phyloP scores from a whole-genome alignment of 2,329 filamentous ascomycete species.

The Xylaria sp. region DNA sequence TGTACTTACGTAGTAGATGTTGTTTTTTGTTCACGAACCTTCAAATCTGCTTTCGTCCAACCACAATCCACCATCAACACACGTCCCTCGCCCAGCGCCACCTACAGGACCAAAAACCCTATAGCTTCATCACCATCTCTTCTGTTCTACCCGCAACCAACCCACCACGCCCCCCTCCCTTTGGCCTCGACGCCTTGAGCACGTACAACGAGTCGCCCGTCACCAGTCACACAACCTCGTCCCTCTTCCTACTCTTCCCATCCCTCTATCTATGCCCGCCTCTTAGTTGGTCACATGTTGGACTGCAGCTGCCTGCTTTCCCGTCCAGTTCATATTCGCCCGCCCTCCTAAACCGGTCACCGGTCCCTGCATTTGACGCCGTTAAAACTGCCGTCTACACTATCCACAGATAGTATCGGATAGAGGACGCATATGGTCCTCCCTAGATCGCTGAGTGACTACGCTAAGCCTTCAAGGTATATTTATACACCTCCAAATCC shows the following conservation, averaged over 20 bases:
- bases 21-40: conserved; percentile 15
- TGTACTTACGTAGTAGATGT: background rate
- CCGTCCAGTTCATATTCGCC: conserved; percentile 6
- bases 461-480: conserved; percentile 6
- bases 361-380: background rate
- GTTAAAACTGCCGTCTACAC: background rate
- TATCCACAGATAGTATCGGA: background rate
- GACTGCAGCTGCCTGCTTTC: conserved; percentile 5
- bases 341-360: conserved; percentile 20
- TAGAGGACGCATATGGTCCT: background rate
- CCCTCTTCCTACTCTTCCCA: background rate
- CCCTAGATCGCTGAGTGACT: background rate
- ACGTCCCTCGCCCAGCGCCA: conserved; percentile 46
- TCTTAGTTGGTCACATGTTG: conserved; percentile 23
- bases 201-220: background rate
- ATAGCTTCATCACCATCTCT: conserved; percentile 21
- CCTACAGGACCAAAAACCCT: conserved; percentile 42
- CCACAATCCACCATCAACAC: conserved; percentile 45
- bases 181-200: background rate
- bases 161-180: conserved; percentile 4
- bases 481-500: background rate
- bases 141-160: conserved; percentile 8
- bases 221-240: conserved; percentile 14
- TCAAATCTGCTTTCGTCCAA: conserved; percentile 44
- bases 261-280: background rate